Evolutionary conservation across 1,139 yeast genomes (phyloP), one percentile per base, ranked within the genome.

Genomic region (Geotrichum australiense): DNA sequence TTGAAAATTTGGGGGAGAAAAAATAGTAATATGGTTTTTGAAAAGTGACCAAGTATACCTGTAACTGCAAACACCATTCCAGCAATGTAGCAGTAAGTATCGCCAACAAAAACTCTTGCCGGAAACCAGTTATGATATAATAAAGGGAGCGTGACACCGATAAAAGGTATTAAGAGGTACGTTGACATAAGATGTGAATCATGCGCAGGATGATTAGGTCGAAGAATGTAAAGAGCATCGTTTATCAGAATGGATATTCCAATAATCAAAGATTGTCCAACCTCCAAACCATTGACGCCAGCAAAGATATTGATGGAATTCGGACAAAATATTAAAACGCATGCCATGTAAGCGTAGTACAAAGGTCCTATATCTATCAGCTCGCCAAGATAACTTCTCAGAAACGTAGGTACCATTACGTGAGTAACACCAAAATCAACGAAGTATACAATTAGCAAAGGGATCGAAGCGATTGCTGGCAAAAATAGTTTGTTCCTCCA

Each of bases 61-160:
- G 86, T 95, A 28, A 89, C 93, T 0, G 97, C 98, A 63, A 91
- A 89, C 1, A 91, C 95, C 98, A 91, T 91, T 3, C 99, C 99
- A 24, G 96, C 86, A 62, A 91, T 87, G 63, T 93, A 91, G 63
- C 99, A 91, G 66, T 83, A 93, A 0, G 98, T 91, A 58, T 91
- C 99, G 19, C 99, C 99, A 3, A 93, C 99, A 66, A 91, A 91
- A 1, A 86, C 97, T 45, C 66, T 65, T 0, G 98, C 87, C 1
- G 98, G 98, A 66, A 71, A 91, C 81, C 91, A 83, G 61, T 91
- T 91, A 67, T 71, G 80, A 53, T 74, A 77, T 50, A 84, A 73
- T 41, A 91, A 65, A 0, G 86, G 94, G 2, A 80, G 48, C 1
- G 95, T 77, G 2, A 86, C 94, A 0, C 96, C 96, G 25, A 89